Base-by-base conservation (phyloP, 352 stramenopile genomes). In the Phytophthora podocarpi region DNA sequence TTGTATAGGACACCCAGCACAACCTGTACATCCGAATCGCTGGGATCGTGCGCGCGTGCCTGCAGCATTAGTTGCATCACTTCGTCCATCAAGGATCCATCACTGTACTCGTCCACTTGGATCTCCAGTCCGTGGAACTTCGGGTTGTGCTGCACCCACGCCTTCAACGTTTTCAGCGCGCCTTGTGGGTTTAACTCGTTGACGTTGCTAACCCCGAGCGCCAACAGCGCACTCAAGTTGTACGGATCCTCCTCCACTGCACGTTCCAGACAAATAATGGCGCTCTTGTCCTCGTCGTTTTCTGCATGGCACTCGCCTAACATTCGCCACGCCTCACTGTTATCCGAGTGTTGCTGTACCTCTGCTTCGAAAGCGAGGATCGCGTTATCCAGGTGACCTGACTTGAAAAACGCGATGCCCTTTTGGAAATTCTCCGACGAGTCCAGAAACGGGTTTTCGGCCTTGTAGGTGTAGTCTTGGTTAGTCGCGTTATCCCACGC, bases 1-100 rank as follows among this genome's bases (percentile, higher is more conserved):
- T 99, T 99, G 77, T 98, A 99, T 20, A 99, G 74, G 18, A 99
- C 97, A 21, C 97, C 97, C 7, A 99, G 70, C 6, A 98, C 96
- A 51, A 98, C 85, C 49, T 89, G 75, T 37, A 92, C 82, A 58
- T 95, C 82, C 28, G 82, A 89, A 54, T 95, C 86, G 43, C 48
- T 80, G 15, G 79, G 70, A 37, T 95, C 87, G 58, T 93, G 84
- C 1, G 76, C 70, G n/a, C 88, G 84, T 16, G 90, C 90, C 59
- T 97, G 89, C 18, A 97, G 76, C 92, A 98, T 98, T 13, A 98
- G 77, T 59, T 97, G 91, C 91, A 97, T 98, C 21, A 98, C 91
- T 67, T 97, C 87, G 53, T 96, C 88, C 90, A 97, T 97, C 27
- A 96, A 73, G 27, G 83, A 92, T 41, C 89, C 89, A 64, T 97